These are phyloP conservation scores for Strigomonas culicis DNA, from an alignment of 208 protist species.

Conservation along the genomic window DNA sequence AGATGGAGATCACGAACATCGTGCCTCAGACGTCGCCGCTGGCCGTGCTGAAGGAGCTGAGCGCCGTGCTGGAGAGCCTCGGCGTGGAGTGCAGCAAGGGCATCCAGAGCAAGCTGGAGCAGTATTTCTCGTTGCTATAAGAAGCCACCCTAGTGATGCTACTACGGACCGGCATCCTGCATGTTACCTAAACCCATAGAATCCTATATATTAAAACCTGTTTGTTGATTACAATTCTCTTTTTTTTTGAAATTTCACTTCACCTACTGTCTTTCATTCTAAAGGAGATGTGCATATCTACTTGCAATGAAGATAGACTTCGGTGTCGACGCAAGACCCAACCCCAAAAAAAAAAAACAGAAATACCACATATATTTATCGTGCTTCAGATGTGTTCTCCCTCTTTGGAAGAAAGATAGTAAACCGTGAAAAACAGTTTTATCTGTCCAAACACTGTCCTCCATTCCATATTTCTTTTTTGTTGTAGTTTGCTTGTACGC, in stretches of 20 bases:
- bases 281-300: too few relatives aligned
- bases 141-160: not conserved
- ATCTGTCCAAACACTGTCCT: too few relatives aligned
- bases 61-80: slow-evolving; percentile 27
- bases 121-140: slow-evolving; percentile 40
- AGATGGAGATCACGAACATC: slow-evolving; percentile 60
- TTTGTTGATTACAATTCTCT: not conserved
- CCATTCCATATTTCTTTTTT: not conserved
- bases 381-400: not conserved
- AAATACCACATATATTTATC: slow-evolving; percentile 1
- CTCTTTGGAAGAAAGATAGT: too few relatives aligned
- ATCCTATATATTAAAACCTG: not conserved
- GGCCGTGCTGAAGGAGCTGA: slow-evolving; percentile 39
- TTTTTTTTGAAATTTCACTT: slow-evolving; percentile 7
- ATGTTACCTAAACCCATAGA: not conserved
- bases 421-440: too few relatives aligned
- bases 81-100: slow-evolving; percentile 53
- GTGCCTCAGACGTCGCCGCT: slow-evolving; percentile 17
- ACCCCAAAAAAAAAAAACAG: not conserved
- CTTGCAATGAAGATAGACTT: too few relatives aligned
- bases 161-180: not conserved
- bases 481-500: not conserved
- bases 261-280: not conserved
- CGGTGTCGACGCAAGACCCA: too few relatives aligned
- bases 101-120: slow-evolving; percentile 58